Percentiles rank a stretch among this genome's conserved stretches.
phyloP scores from a whole-genome alignment of 2,329 filamentous ascomycete species.

The Leptoxyphium fumago region DNA sequence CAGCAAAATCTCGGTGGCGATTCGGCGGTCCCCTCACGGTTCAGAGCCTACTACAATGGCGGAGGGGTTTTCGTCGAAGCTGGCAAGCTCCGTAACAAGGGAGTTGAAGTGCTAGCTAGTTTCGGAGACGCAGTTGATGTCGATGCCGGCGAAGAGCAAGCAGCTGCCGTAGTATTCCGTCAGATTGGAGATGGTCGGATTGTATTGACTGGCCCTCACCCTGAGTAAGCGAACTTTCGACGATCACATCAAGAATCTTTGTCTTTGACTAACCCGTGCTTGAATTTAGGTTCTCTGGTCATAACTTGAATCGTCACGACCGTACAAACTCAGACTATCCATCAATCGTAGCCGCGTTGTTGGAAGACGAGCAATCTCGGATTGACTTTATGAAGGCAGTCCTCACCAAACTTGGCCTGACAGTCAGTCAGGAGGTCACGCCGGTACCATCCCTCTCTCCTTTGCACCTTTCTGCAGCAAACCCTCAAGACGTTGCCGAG shows the following conservation, averaged over 20 bases:
- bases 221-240: conserved; percentile 50
- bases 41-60: conserved; percentile 81
- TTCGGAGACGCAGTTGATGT: conserved; percentile 65
- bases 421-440: conserved; percentile 53
- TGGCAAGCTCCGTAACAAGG: conserved; percentile 42
- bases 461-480: conserved; percentile 63
- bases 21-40: conserved; percentile 39
- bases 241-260: conserved; percentile 1
- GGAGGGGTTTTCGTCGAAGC: conserved; percentile 86
- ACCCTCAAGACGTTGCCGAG: conserved; percentile 49
- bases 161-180: conserved; percentile 64
- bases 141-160: conserved; percentile 55
- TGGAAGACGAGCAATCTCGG: conserved; percentile 54
- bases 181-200: conserved; percentile 67
- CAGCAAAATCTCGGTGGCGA: conserved; percentile 40
- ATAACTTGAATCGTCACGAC: conserved; percentile 56
- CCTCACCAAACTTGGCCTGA: conserved; percentile 66
- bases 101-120: conserved; percentile 67
- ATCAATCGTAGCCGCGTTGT: conserved; percentile 51
- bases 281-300: conserved; percentile 56
- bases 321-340: conserved; percentile 50
- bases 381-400: conserved; percentile 65
- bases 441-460: conserved; percentile 65
- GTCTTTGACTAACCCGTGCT: conserved; percentile 3
- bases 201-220: conserved; percentile 76